Base-by-base conservation (phyloP, 768 basidiomycete species). In the Kwoniella botswanensis region DNA sequence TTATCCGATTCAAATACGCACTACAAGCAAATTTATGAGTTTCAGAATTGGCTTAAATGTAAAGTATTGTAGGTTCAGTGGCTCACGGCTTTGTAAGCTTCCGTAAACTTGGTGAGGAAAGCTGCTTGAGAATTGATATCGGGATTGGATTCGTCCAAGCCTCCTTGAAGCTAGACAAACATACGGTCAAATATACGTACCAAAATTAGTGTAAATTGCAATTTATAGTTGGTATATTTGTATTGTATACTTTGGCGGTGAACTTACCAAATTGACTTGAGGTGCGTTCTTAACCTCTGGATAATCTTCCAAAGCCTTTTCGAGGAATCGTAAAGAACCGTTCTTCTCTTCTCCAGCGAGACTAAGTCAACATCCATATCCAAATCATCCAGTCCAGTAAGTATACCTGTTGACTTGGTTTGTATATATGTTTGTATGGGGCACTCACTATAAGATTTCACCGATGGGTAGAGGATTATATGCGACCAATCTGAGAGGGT, bases 391-490 rank as follows among this genome's bases (percentile, higher is more conserved):
- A 24, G 18, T 7, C 1, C 35, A 35, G 35, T 35, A 35, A 35
- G 35, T 4, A 35, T 35, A 35, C 7, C 35, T 35, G 35, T 35
- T 9, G 35, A 35, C 7, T 9, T 35, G 35, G 35, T 35, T 35
- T 35, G 35, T 35, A 35, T 35, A 9, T 35, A 35, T 35, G 3
- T 35, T 35, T 35, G 35, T 35, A 35, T 35, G 7, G 35, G 5
- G 12, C 15, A 66, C 72, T 66, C 44, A 73, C 72, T 58, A 56
- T 11, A 73, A 15, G 4, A 65, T 41, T 53, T 73, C 72, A 26
- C 63, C 65, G 22, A 50, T 55, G 35, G 43, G 21, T 22, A 54
- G 22, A 42, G 72, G 72, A 35, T 43, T 70, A 43, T 73, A 70
- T 10, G 46, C 72, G n/a, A 73, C 54, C 15, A 61, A 18, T 24